Percentiles rank a stretch among this genome's conserved stretches.
Conservation (phyloP, 2,329 filamentous ascomycete genomes). For the Ustulina deusta region DNA sequence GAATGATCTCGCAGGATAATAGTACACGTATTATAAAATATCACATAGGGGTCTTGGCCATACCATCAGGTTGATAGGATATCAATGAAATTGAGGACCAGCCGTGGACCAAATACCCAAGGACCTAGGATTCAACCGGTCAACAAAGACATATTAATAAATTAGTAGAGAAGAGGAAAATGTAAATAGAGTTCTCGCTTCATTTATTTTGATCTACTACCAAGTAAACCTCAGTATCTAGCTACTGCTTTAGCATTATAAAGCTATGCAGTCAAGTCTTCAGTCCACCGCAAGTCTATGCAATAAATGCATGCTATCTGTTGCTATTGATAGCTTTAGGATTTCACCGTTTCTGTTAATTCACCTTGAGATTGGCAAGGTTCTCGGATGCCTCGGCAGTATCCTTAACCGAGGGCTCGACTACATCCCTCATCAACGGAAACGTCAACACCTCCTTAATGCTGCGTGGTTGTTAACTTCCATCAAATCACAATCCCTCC, state of each 20-base stretch:
- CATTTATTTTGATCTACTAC: slow-evolving; percentile 5
- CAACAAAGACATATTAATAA: neutral
- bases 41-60: neutral
- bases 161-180: neutral
- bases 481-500: neutral
- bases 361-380: slow-evolving; percentile 20
- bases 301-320: neutral
- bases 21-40: too few species aligned
- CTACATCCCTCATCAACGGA: slow-evolving; percentile 85
- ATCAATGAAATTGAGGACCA: neutral
- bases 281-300: neutral
- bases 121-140: neutral
- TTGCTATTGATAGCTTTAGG: neutral
- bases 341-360: neutral
- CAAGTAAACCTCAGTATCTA: slow-evolving; percentile 13
- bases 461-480: slow-evolving; percentile 38
- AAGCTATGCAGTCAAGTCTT: neutral
- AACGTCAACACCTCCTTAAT: slow-evolving; percentile 98
- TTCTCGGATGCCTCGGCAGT: slow-evolving; percentile 19
- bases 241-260: neutral
- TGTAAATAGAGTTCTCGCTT: neutral
- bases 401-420: slow-evolving; percentile 22
- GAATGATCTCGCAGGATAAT: neutral
- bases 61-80: too few species aligned
- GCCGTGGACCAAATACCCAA: neutral